These are phyloP conservation scores for Fibroporia radiculosa DNA, from an alignment of 768 basidiomycete species.

Conservation along the genomic window DNA sequence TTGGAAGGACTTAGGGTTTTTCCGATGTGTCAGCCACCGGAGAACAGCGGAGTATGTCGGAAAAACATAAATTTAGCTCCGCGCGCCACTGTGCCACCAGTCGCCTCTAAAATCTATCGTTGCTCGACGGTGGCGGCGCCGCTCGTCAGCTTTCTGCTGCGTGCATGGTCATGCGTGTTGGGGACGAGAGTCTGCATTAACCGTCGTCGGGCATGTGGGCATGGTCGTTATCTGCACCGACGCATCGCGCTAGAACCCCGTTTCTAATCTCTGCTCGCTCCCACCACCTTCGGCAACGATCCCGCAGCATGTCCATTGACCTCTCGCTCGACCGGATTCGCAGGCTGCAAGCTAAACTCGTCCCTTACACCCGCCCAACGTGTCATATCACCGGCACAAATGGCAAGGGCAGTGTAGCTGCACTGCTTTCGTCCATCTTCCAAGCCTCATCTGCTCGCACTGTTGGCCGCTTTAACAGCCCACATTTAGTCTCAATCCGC, in stretches of 20 bases:
- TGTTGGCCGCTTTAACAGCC: slow-evolving; percentile 86
- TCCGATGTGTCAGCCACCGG: too few relatives aligned
- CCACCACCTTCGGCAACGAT: background rate
- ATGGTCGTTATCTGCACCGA: too few relatives aligned
- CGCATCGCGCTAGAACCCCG: background rate
- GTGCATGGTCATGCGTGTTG: too few relatives aligned
- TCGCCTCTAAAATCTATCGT: too few relatives aligned
- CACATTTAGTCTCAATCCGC: slow-evolving; percentile 72
- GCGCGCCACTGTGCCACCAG: too few relatives aligned
- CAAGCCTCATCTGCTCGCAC: slow-evolving; percentile 44
- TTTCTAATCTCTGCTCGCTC: background rate
- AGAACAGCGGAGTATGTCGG: too few relatives aligned
- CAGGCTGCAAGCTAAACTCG: slow-evolving; percentile 45
- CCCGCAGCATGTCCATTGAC: slow-evolving; percentile 45
- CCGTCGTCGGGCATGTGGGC: too few relatives aligned
- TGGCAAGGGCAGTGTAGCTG: slow-evolving; percentile 92
- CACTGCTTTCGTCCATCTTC: slow-evolving; percentile 73
- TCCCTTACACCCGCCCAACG: slow-evolving; percentile 67
- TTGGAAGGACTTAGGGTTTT: too few relatives aligned
- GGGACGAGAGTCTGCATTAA: too few relatives aligned
- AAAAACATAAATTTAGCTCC: too few relatives aligned
- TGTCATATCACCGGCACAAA: slow-evolving; percentile 94
- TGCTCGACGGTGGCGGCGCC: too few relatives aligned
- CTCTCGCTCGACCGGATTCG: slow-evolving; percentile 56
- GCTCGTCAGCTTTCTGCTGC: too few relatives aligned